These are phyloP conservation scores for Sugiyamaella floridensis DNA, from an alignment of 805 yeast species.

Conservation along the genomic window DNA sequence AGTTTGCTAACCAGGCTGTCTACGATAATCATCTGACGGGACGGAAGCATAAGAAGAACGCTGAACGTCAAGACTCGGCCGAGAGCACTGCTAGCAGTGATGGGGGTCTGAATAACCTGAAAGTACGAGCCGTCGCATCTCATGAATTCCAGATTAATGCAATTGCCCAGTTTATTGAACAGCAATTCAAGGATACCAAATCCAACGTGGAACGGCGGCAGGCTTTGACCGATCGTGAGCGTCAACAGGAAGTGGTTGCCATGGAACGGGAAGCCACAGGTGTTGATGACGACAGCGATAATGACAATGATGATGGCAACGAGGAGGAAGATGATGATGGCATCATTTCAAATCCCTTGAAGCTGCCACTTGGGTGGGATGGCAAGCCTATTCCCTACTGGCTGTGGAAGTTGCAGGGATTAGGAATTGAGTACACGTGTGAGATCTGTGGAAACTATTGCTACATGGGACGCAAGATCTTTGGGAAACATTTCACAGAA, in stretches of 20 bases:
- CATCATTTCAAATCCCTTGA: conserved; percentile 40
- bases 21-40: conserved; percentile 65
- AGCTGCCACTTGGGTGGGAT: conserved; percentile 77
- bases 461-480: conserved; percentile 68
- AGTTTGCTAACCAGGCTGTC: conserved; percentile 58
- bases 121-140: conserved; percentile 22
- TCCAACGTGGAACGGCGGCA: conserved; percentile 53
- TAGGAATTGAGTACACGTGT: conserved; percentile 63
- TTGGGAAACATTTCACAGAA: conserved; percentile 69
- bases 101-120: neutral
- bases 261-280: conserved; percentile 28
- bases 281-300: conserved; percentile 19
- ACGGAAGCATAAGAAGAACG: conserved; percentile 62
- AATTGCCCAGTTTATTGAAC: conserved; percentile 35
- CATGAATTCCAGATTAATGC: conserved; percentile 38
- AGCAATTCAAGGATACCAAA: conserved; percentile 44
- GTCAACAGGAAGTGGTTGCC: conserved; percentile 47
- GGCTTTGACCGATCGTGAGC: conserved; percentile 66
- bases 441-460: conserved; percentile 77
- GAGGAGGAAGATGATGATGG: conserved; percentile 35
- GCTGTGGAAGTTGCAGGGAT: conserved; percentile 85
- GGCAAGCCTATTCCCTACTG: conserved; percentile 91
- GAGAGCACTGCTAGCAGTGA: neutral
- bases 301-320: conserved; percentile 21
- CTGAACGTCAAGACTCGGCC: conserved; percentile 7